Evolutionary conservation across 441 rosid species (phyloP).

Genomic region (Populus tomentosa): DNA sequence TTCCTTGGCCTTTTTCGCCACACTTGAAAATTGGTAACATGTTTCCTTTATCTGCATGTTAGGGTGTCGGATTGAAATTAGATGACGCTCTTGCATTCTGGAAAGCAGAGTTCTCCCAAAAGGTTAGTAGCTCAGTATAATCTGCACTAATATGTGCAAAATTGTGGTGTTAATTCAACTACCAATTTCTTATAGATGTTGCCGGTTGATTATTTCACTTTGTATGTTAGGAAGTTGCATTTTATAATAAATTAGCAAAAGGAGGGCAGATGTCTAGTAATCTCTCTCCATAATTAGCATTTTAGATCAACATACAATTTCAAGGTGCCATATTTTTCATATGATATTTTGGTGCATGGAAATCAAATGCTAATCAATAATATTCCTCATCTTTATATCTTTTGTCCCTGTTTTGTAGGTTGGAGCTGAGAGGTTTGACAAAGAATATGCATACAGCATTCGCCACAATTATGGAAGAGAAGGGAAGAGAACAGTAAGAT

Average conservation of each 20-base stretch:
- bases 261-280: neutral
- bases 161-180: neutral
- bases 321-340: neutral
- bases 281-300: neutral
- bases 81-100: conserved; percentile 95
- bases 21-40: neutral
- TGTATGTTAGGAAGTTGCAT: no score
- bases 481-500: conserved; percentile 88
- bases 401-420: conserved; percentile 39
- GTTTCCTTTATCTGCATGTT: conserved; percentile 5
- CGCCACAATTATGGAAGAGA: conserved; percentile 94
- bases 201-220: no score
- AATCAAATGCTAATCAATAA: neutral
- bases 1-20: neutral
- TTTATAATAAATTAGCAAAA: no score
- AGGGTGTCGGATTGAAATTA: conserved; percentile 91
- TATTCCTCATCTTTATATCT: neutral
- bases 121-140: conserved; percentile 36
- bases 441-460: conserved; percentile 82
- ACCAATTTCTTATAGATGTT: no score
- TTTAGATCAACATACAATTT: neutral
- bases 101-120: conserved; percentile 86
- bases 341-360: neutral
- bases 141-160: neutral
- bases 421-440: conserved; percentile 90